These are phyloP conservation scores for Pisolithus albus DNA, from an alignment of 768 basidiomycete genomes.

Conservation along the genomic window DNA sequence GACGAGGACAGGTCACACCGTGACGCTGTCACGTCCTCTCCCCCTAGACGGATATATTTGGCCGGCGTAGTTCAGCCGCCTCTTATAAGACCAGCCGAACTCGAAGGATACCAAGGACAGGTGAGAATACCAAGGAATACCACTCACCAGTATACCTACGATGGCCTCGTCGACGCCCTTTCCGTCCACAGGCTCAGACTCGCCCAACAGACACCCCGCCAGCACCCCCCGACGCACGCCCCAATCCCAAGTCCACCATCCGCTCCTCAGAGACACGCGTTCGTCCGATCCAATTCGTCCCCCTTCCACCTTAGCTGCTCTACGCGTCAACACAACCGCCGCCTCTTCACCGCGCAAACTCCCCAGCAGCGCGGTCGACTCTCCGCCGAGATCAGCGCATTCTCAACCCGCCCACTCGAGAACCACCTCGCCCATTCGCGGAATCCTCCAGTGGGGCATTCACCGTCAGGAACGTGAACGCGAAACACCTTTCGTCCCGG, in stretches of 20 bases:
- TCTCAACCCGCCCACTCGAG: conserved; percentile 23
- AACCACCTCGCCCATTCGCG: conserved; percentile 49
- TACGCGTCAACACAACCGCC: conserved; percentile 1
- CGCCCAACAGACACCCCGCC: too few relatives aligned
- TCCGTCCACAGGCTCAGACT: too few relatives aligned
- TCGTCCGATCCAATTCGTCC: conserved; percentile 1
- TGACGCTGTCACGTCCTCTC: too few relatives aligned
- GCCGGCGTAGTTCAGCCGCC: too few relatives aligned
- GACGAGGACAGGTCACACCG: too few relatives aligned
- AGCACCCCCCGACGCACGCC: too few relatives aligned
- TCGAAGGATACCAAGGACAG: too few relatives aligned
- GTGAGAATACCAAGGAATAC: too few relatives aligned
- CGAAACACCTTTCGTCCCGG: conserved; percentile 51
- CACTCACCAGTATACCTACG: too few relatives aligned
- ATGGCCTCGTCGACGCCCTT: too few relatives aligned
- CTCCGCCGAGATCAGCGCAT: conserved; percentile 9
- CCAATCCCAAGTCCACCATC: background rate
- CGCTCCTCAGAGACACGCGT: conserved; percentile 6
- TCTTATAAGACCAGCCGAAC: too few relatives aligned
- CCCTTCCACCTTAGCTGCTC: conserved; percentile 4
- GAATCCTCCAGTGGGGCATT: conserved; percentile 46
- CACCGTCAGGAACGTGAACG: conserved; percentile 33
- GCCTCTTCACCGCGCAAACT: conserved; percentile 4
- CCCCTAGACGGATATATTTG: too few relatives aligned
- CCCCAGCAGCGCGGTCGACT: conserved; percentile 19